Base-by-base conservation (phyloP, 1,284 basidiomycete species). In the Apiotrichum domesticum region DNA sequence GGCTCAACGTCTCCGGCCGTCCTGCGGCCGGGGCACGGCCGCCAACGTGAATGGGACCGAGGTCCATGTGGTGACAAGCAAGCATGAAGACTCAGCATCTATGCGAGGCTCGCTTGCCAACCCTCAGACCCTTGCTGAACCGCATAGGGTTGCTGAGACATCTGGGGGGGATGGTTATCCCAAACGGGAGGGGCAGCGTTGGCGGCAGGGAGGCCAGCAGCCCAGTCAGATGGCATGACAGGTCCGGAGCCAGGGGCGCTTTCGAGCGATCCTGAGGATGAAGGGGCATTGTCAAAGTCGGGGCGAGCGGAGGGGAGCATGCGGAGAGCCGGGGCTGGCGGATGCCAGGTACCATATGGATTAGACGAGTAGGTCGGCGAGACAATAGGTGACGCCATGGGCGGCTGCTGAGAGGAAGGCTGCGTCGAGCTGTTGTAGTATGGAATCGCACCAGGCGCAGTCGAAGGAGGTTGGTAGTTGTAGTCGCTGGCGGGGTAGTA, bases 401-500 rank as follows among this genome's bases (percentile, higher is more conserved):
- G 50, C 2, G 51, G 47, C 33, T 59, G 54, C 4, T 55, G 48
- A 0, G 55, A 51, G 13, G 55, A 39, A 5, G 44, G 54, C 39
- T 44, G 58, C 14, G 51, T 35, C 7, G 48, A 14, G 6, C 48
- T 33, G 45, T 49, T 56, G 51, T 58, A 59, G 46, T 59, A 53
- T 2, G 56, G 35, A 46, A 60, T 58, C 7, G 55, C 52, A 0
- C 58, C 58, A 1, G 62, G 62, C 7, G 62, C 62, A 1, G 58
- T 58, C 4, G 62, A 57, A 6, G 62, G 62, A 4, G 62, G 62
- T 39, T 63, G 62, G 50, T 63, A 63, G 47, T 56, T 59, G 58
- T 63, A 63, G 29, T 59, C 58, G 41, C 35, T 42, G 3, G 44
- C 44, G 3, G 49, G 55, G 10, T 55, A 55, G 49, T 59, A 58